phyloP scores from a whole-genome alignment of 2,329 filamentous ascomycete genomes.

The Leptographium wingfieldii region DNA sequence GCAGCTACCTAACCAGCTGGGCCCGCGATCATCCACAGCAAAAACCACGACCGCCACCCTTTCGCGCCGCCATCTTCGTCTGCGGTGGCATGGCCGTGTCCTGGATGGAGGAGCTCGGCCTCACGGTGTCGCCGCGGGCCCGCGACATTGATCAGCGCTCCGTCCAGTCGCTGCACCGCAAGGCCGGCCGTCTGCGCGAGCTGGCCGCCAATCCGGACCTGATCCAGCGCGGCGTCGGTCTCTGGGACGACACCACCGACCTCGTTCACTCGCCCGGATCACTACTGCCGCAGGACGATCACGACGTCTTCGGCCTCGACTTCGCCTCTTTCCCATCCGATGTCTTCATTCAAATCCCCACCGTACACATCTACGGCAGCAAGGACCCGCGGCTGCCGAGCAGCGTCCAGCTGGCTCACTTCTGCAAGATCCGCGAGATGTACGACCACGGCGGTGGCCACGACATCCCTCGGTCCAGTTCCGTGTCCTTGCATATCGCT shows the following conservation, averaged over 20 bases:
- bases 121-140: constrained; percentile 20
- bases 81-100: constrained; percentile 25
- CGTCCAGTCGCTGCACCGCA: constrained; percentile 14
- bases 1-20: constrained; percentile 27
- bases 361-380: constrained; percentile 22
- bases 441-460: constrained; percentile 26
- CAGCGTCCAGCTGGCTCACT: constrained; percentile 22
- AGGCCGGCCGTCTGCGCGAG: constrained; percentile 16
- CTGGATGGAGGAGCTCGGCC: constrained; percentile 22
- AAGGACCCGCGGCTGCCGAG: constrained; percentile 25
- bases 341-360: constrained; percentile 21
- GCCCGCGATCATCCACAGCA: constrained; percentile 17
- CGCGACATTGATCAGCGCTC: constrained; percentile 18
- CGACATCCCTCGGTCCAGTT: constrained; percentile 24
- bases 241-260: constrained; percentile 22
- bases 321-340: constrained; percentile 20
- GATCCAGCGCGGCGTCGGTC: constrained; percentile 17
- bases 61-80: constrained; percentile 27
- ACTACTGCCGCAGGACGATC: constrained; percentile 14
- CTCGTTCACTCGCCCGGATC: constrained; percentile 19
- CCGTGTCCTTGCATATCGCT: constrained; percentile 20
- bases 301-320: constrained; percentile 22
- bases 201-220: constrained; percentile 15
- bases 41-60: constrained; percentile 18
- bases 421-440: constrained; percentile 19